A percentile compares a stretch with the other conserved stretches of the same genome.
Conservation (phyloP, 148 eudicot species). For the Silene latifolia region DNA sequence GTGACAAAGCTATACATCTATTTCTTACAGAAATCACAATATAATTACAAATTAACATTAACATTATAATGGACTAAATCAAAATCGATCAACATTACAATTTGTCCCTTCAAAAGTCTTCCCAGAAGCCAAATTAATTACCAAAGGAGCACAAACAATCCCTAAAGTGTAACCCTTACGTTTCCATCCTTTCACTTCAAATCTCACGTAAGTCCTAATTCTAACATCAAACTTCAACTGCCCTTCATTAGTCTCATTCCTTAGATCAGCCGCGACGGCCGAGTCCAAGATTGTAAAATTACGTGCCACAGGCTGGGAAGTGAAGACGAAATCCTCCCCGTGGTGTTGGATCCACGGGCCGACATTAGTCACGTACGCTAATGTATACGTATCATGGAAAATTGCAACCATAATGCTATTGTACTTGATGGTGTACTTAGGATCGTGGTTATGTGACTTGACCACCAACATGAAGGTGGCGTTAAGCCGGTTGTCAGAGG, state of each 20-base stretch:
- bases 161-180: constrained; percentile 15
- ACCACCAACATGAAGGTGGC: constrained; percentile 18
- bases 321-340: constrained; percentile 6
- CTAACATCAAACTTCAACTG: constrained; percentile 21
- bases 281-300: background rate
- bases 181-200: constrained; percentile 19
- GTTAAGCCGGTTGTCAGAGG: constrained; percentile 1
- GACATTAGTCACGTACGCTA: constrained; percentile 10
- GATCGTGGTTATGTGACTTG: constrained; percentile 12
- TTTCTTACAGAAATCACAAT: too few species aligned
- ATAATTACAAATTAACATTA: constrained; percentile 3
- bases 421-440: constrained; percentile 18
- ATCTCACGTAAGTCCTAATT: constrained; percentile 14
- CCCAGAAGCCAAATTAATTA: constrained; percentile 18
- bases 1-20: too few species aligned
- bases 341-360: constrained; percentile 10
- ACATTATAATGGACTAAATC: background rate
- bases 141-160: constrained; percentile 19
- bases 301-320: constrained; percentile 12
- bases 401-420: constrained; percentile 15
- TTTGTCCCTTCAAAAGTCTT: constrained; percentile 10
- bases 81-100: constrained; percentile 26
- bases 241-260: constrained; percentile 8
- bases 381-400: constrained; percentile 9
- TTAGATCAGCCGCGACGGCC: background rate